Evolutionary conservation across 1,139 yeast species (phyloP).

Genomic region (Fermentozyma sake): DNA sequence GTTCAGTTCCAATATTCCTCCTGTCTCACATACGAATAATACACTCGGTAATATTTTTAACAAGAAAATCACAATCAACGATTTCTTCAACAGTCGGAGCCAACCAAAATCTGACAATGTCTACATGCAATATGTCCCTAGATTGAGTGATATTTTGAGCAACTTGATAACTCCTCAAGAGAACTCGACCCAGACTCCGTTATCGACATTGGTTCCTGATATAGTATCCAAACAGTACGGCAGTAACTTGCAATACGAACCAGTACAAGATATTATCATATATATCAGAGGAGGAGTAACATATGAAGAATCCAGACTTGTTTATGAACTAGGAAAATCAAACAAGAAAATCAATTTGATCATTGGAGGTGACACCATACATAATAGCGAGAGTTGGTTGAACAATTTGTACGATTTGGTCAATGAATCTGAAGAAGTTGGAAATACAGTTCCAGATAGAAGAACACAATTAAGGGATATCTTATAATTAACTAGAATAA

Average conservation of each 20-base stretch:
- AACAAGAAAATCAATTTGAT: constrained; percentile 48
- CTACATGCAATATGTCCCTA: constrained; percentile 70
- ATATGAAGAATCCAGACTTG: constrained; percentile 83
- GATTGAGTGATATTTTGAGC: constrained; percentile 47
- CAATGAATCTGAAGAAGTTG: constrained; percentile 9
- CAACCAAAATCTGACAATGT: constrained; percentile 39
- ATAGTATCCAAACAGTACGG: constrained; percentile 32
- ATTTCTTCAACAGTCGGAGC: constrained; percentile 20
- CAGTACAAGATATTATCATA: constrained; percentile 71
- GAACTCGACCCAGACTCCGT: constrained; percentile 7
- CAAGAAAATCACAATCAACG: constrained; percentile 20
- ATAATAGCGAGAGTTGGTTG: constrained; percentile 59
- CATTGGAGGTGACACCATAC: constrained; percentile 73
- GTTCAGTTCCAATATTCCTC: constrained; percentile 13
- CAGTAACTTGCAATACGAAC: constrained; percentile 13
- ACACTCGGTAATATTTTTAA: constrained; percentile 23
- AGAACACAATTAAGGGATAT: constrained; percentile 23
- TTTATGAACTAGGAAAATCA: constrained; percentile 62
- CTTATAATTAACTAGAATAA: constrained; percentile 10
- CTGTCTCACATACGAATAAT: constrained; percentile 12
- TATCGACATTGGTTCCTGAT: constrained; percentile 19
- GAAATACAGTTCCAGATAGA: constrained; percentile 8
- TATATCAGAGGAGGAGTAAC: constrained; percentile 90
- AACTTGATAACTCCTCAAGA: constrained; percentile 15
- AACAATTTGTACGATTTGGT: constrained; percentile 22